A percentile compares a stretch with the other conserved stretches of the same genome.
Evolutionary conservation across 2,329 filamentous ascomycete genomes (phyloP).

Genomic region (Coniochaeta sp.): DNA sequence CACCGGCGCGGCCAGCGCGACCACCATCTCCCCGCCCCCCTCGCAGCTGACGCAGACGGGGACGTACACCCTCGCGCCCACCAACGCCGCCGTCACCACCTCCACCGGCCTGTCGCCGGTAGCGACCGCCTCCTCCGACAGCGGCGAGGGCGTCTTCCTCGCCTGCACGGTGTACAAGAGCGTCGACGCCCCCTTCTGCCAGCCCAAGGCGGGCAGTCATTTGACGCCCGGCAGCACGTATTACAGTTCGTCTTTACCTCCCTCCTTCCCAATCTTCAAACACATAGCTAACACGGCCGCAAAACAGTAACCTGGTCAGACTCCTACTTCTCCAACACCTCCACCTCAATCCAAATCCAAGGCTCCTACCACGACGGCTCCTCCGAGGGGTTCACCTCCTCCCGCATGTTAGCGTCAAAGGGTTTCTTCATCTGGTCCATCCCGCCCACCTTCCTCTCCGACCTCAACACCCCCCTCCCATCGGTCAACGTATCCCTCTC

Average conservation of each 20-base stretch:
- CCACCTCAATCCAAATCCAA: conserved; percentile 13
- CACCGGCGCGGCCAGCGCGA: conserved; percentile 16
- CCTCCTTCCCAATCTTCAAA: background rate
- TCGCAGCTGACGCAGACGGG: conserved; percentile 18
- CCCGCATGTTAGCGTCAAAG: conserved; percentile 12
- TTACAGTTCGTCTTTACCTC: conserved; percentile 19
- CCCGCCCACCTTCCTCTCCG: conserved; percentile 14
- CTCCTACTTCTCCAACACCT: conserved; percentile 15
- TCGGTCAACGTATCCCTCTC: conserved; percentile 11
- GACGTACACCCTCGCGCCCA: conserved; percentile 21
- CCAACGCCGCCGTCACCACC: conserved; percentile 14
- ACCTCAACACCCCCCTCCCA: background rate
- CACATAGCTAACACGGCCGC: background rate
- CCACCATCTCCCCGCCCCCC: conserved; percentile 22
- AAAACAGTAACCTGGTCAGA: conserved; percentile 25
- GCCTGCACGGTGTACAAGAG: conserved; percentile 20
- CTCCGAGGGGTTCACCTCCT: conserved; percentile 11
- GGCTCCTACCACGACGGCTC: conserved; percentile 10
- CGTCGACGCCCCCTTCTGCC: conserved; percentile 23
- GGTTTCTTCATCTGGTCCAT: conserved; percentile 23
- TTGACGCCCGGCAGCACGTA: conserved; percentile 23
- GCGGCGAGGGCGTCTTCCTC: conserved; percentile 19
- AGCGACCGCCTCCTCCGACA: conserved; percentile 19
- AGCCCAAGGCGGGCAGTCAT: conserved; percentile 19
- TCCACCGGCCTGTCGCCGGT: conserved; percentile 24